Evolutionary conservation across 225 moss, liverwort and hornwort species (phyloP), one percentile per base, ranked within the genome.

Genomic region (Neckera pumila): DNA sequence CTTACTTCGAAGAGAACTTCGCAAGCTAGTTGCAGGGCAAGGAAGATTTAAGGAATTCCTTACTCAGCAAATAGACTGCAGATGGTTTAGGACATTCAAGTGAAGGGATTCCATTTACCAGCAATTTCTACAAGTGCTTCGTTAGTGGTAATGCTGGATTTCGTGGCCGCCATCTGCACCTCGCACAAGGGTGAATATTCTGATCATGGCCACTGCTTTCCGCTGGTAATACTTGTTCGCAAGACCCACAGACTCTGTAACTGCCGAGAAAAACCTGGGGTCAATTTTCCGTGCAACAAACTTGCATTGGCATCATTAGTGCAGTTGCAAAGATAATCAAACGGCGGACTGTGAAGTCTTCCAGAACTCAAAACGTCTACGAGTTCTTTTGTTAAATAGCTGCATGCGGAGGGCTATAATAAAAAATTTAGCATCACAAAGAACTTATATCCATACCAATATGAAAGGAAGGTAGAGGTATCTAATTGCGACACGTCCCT

Each of bases 231-330:
- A 90, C 91, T 86, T 87, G 92, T 76, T 94, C 92, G 79, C 92
- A 94, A 51, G 53, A 78, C 47, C 91, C 89, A 61, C 94, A 94
- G 28, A 94, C 94, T 93, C 84, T 87, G 72, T 94, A 94, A 91
- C 91, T 94, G 92, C 84, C 42, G 18, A 89, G 33, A 61, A 64
- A 58, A 81, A 58, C 31, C 22, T 66, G 33, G 6, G n/a, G 78
- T 88, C 86, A 89, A 22, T 61, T 72, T 75, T 38, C 40, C 53
- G 45, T 54, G 30, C 87, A 79, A 76, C 17, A 81, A 83, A 70
- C 43, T 69, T 65, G 31, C 76, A 65, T 65, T 56, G 84, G 42
- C 45, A 75, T 81, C 51, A 76, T 23, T 27, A 49, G 81, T 34
- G 51, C 28, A 78, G 51, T 36, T 58, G 51, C 47, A 79, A 81